Evolutionary conservation across 371 early-diverging fungal species (phyloP), one percentile per base, ranked within the genome.

Genomic region (Rhizomucor pusillus): DNA sequence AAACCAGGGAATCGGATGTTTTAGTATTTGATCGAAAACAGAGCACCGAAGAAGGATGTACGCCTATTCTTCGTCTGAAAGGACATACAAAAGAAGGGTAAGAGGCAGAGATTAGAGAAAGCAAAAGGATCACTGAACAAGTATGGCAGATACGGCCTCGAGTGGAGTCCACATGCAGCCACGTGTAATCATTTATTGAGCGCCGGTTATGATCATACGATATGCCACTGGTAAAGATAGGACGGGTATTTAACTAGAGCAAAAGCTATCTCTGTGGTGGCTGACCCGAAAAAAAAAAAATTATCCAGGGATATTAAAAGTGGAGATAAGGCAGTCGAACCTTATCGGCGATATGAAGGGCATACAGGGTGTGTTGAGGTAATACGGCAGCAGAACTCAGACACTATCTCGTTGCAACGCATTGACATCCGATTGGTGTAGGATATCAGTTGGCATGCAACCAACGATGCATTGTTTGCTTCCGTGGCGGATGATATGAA

Each of bases 61-160:
- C 73, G 33, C 99, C 99, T 1, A 93, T 95, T 20, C 75, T 97
- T 39, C 78, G 82, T 35, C 82, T 99, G 33, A 77, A 82, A 43
- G 99, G 99, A 12, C 99, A 99, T 66, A 78, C 85, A 14, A 81
- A 85, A 50, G 99, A 99, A 78, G 99, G 99, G 73, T 95, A 74
- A 62, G 55, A 19, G 6, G 1, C n/a, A 29, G 7, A 7, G 29
- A 29, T 29, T 7, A 7, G 29, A 29, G 29, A 29, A 29, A 29
- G 7, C 7, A 7, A 25, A 37, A 45, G 12, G 29, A 3, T 29
- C 16, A 34, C 14, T 48, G 49, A 33, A 1, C 6, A 12, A 9
- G 39, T 18, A 13, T 36, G 11, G 3, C 48, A 80, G 81, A 52
- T 89, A 89, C 66, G 93, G 90, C 3, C 61, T 92, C 51, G 79